Evolutionary conservation across 371 early-diverging fungal genomes (phyloP).

Genomic region (Rhizopus sp.): DNA sequence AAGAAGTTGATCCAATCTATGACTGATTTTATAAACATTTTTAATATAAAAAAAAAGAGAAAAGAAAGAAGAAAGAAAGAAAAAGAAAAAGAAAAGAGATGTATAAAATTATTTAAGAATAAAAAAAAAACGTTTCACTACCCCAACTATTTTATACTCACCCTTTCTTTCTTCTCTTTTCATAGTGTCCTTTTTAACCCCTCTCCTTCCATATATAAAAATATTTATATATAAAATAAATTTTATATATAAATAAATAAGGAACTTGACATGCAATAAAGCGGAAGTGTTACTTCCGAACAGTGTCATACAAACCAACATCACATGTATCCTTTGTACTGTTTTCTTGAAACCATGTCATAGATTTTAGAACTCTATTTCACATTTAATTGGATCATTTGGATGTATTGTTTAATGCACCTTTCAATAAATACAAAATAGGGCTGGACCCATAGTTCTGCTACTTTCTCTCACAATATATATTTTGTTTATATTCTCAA

Average conservation of each 20-base stretch:
- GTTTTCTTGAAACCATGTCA: too few relatives aligned
- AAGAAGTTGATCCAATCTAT: conserved; percentile 18
- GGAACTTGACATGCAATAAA: background rate
- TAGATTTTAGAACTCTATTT: too few relatives aligned
- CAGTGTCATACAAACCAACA: conserved; percentile 1
- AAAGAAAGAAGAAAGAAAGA: too few relatives aligned
- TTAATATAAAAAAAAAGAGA: conserved; percentile 1
- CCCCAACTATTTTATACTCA: background rate
- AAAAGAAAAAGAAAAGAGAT: conserved; percentile 3
- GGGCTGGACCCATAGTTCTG: too few relatives aligned
- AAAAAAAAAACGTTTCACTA: background rate
- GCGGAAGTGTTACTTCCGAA: background rate
- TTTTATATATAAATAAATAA: background rate
- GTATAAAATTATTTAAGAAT: background rate
- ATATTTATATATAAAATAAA: too few relatives aligned
- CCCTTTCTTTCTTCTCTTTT: background rate
- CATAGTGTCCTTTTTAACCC: background rate
- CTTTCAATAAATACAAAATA: too few relatives aligned
- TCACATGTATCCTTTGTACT: conserved; percentile 1
- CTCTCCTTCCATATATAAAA: too few relatives aligned
- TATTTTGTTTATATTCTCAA: too few relatives aligned
- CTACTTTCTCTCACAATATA: too few relatives aligned
- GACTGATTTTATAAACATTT: background rate
- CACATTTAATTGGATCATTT: too few relatives aligned
- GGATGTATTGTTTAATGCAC: too few relatives aligned